A percentile compares a stretch with the other conserved stretches of the same genome.
These are phyloP conservation scores for Coelastrella sp. DNA, from an alignment of 139 green algal species.

Conservation along the genomic window DNA sequence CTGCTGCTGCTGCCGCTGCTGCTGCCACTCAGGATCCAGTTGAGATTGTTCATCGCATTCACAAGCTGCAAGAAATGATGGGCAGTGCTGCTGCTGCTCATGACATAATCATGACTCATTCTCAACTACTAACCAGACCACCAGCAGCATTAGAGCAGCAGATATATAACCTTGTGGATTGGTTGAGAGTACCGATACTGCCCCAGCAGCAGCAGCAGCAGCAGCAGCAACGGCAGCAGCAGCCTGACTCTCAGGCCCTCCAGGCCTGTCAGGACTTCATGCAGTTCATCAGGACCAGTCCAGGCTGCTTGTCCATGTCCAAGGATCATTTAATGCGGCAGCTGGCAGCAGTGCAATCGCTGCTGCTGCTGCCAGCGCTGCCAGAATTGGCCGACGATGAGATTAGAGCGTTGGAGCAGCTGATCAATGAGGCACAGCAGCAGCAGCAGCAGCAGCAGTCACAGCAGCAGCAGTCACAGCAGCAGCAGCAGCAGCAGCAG, in stretches of 20 bases:
- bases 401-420: background rate
- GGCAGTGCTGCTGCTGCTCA: background rate
- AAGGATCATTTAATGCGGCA: background rate
- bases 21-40: background rate
- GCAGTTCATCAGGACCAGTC: background rate
- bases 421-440: background rate
- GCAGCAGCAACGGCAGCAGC: constrained; percentile 7
- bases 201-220: background rate
- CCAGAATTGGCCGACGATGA: background rate
- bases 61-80: background rate
- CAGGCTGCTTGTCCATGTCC: background rate
- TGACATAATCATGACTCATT: background rate
- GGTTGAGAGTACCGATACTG: background rate
- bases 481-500: too few relatives aligned
- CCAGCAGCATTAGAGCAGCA: background rate
- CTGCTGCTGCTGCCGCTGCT: background rate
- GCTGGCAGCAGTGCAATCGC: constrained; percentile 1
- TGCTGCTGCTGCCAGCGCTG: background rate
- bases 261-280: background rate
- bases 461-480: constrained; percentile 3
- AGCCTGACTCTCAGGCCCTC: background rate
- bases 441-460: constrained; percentile 15
- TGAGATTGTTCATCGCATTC: background rate
- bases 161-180: background rate
- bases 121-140: background rate